These are phyloP conservation scores for Solanum phureja DNA, from an alignment of 257 asterid species.

Conservation along the genomic window DNA sequence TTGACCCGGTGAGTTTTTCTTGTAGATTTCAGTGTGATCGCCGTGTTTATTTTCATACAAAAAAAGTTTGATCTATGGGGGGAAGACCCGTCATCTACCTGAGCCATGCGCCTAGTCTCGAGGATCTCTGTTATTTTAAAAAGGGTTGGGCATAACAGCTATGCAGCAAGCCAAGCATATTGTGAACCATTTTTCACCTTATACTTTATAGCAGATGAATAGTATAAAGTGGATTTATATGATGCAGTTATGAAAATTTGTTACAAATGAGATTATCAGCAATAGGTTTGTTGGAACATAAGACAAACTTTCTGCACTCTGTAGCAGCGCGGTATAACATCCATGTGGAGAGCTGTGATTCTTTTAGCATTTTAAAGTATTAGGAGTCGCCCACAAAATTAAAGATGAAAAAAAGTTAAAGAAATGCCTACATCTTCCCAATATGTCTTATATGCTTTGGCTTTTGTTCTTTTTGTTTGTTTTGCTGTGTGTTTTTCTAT, in stretches of 20 bases:
- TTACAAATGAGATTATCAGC: background rate
- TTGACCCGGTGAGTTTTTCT: conserved; percentile 60
- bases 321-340: background rate
- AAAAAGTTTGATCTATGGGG: background rate
- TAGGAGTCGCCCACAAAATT: background rate
- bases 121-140: background rate
- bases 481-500: background rate
- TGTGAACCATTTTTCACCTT: background rate
- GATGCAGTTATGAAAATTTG: background rate
- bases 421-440: background rate
- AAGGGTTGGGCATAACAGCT: background rate
- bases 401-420: background rate
- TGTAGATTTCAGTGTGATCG: background rate
- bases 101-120: background rate
- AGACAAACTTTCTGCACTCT: background rate
- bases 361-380: background rate
- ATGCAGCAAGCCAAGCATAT: background rate
- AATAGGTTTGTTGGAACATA: background rate
- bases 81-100: background rate
- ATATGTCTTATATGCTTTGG: background rate
- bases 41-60: background rate
- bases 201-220: background rate
- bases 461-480: background rate
- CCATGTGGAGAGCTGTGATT: background rate
- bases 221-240: background rate